Evolutionary conservation across 805 yeast species (phyloP).

Genomic region (Cyberlindnera mississippiensis): DNA sequence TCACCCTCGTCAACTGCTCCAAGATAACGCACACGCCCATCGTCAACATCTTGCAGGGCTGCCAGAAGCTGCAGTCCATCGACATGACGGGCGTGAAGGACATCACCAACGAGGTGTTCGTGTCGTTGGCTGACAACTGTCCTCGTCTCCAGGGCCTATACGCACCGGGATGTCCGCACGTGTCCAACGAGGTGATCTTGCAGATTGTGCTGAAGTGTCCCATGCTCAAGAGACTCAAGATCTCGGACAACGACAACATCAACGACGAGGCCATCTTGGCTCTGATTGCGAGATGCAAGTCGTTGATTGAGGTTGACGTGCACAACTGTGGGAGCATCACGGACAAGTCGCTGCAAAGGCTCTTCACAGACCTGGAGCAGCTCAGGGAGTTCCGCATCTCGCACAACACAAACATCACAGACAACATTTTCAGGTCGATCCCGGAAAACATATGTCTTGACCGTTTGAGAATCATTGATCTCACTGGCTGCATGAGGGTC

Average conservation of each 20-base stretch:
- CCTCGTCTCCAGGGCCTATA: slow-evolving; percentile 82
- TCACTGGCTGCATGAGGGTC: slow-evolving; percentile 76
- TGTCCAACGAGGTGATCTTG: slow-evolving; percentile 61
- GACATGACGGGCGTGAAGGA: slow-evolving; percentile 79
- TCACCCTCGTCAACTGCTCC: slow-evolving; percentile 79
- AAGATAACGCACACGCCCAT: slow-evolving; percentile 59
- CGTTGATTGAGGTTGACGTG: slow-evolving; percentile 84
- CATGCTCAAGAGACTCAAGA: slow-evolving; percentile 74
- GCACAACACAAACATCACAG: slow-evolving; percentile 65
- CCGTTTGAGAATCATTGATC: slow-evolving; percentile 74
- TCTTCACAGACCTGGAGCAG: slow-evolving; percentile 61
- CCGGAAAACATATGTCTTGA: slow-evolving; percentile 51
- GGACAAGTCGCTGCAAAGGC: slow-evolving; percentile 52
- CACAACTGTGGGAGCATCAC: slow-evolving; percentile 76
- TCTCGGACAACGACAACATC: slow-evolving; percentile 66
- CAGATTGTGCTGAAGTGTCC: slow-evolving; percentile 60
- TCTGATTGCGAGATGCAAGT: slow-evolving; percentile 68
- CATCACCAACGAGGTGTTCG: slow-evolving; percentile 65
- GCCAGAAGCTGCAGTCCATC: slow-evolving; percentile 73
- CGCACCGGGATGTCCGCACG: slow-evolving; percentile 77
- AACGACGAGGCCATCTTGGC: slow-evolving; percentile 58
- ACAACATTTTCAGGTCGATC: slow-evolving; percentile 53
- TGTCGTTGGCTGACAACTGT: slow-evolving; percentile 66
- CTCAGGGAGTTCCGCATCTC: slow-evolving; percentile 83
- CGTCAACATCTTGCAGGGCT: slow-evolving; percentile 54